Evolutionary conservation across 192 early-diverging fungal genomes (phyloP), one percentile per base, ranked within the genome.

Genomic region (Rhizophagus clarus): DNA sequence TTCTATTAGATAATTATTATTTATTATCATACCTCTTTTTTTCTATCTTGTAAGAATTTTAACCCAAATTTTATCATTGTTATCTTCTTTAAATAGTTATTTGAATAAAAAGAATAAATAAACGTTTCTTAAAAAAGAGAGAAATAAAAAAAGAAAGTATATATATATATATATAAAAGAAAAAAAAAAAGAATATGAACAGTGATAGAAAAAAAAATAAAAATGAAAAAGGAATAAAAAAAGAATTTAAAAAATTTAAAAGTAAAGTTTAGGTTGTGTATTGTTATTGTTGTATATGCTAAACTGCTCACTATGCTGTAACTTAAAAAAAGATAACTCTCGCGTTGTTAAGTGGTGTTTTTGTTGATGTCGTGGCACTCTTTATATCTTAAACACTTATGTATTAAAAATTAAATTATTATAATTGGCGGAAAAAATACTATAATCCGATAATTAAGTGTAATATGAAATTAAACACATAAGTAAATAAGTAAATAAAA

Each of bases 11-110:
- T 49, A 1, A 20, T 71, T 4, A 45, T 24, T 42, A 7, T n/a
- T 42, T 45, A n/a, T 42, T 42, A 20, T 40, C 9, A 37, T 37
- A 78, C 76, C 76, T 78, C 76, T 69, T 56, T 78, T 24, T 64
- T 78, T 78, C 26, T 78, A 51, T 78, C 76, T 31, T 20, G 12
- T 56, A 78, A 56, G n/a, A 77, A 28, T 77, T 66, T 77, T 15
- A 78, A 32, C 51, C 66, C 66, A 78, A 69, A 69, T n/a, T 68
- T 78, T 11, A 78, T 37, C 76, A 78, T 78, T 71, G 15, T n/a
- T 26, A 26, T 24, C 26, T 24, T 62, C 15, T 62, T 14, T 14
- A 47, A 49, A 49, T 14, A 37, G 34, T 37, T 37, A 12, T 49
- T 47, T 9, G 3, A 8, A 49, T 49, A 49, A 49, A n/a, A n/a